Base-by-base conservation (phyloP, 1,139 yeast genomes). In the Protomyces gravidus region DNA sequence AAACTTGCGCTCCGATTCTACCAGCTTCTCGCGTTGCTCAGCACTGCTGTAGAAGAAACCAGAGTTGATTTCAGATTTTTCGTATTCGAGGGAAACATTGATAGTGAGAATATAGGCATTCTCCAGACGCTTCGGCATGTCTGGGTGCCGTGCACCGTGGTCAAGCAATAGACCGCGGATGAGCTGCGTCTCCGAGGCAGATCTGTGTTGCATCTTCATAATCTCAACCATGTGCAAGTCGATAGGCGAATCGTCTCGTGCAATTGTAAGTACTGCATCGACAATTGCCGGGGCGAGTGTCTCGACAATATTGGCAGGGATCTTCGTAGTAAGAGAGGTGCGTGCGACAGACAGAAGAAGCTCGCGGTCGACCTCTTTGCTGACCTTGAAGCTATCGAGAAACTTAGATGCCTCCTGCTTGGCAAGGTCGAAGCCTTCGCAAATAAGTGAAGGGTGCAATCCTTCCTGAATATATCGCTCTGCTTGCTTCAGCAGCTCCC, bases 121-220 rank as follows among this genome's bases (percentile, higher is more conserved):
- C 66, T 82, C 81, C 23, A 92, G 85, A 61, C 84, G 76, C 67
- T 84, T 86, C 62, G 98, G 98, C 99, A 94, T 94, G 73, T 92
- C 98, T 46, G 99, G 99, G 76, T 94, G 98, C 71, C 99, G 83
- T 15, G 97, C 97, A 64, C 99, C 99, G 71, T 94, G 99, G 71
- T 94, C 99, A 66, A 94, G 79, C 42, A 92, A 97, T 67, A 94
- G 80, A 48, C 99, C 99, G 68, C 81, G 84, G 65, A 94, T 78
- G 65, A 94, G 81, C 68, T 81, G 80, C 21, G 98, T 90, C 62
- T 90, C 95, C 64, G 83, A 81, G 50, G 94, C 88, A 49, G 85
- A 80, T 65, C 90, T 86, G 69, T 87, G 94, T 79, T 92, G 97
- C 97, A 94, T 94, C 67, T 95, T 85, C 92, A 92, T 92, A 69